Evolutionary conservation across 2,329 filamentous ascomycete genomes (phyloP).

Genomic region (Trichoderma harzianum): DNA sequence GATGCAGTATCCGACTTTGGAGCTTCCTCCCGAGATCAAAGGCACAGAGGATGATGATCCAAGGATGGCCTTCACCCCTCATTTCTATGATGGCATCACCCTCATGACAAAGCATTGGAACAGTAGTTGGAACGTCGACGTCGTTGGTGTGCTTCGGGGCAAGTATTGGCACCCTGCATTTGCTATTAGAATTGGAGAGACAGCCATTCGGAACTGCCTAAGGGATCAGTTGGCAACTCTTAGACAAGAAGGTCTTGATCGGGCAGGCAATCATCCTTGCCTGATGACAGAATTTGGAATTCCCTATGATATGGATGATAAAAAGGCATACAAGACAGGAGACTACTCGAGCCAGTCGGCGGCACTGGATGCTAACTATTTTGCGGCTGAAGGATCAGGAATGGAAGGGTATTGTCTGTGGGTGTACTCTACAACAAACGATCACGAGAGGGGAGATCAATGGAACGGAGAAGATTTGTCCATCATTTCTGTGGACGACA

Average conservation of each 20-base stretch:
- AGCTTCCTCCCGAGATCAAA: slow-evolving; percentile 85
- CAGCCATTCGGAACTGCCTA: slow-evolving; percentile 90
- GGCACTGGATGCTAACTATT: slow-evolving; percentile 95
- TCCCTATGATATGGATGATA: slow-evolving; percentile 97
- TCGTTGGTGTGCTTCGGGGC: slow-evolving; percentile 85
- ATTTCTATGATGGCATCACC: slow-evolving; percentile 96
- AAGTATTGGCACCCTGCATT: slow-evolving; percentile 86
- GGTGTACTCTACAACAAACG: slow-evolving; percentile 81
- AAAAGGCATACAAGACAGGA: slow-evolving; percentile 90
- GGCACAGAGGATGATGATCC: slow-evolving; percentile 85
- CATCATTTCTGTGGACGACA: slow-evolving; percentile 83
- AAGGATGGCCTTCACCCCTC: slow-evolving; percentile 86
- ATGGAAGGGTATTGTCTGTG: slow-evolving; percentile 87
- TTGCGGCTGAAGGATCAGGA: slow-evolving; percentile 77
- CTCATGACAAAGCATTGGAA: slow-evolving; percentile 99
- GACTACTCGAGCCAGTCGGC: slow-evolving; percentile 90
- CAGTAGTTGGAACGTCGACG: slow-evolving; percentile 92
- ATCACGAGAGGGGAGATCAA: slow-evolving; percentile 82
- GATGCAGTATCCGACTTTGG: slow-evolving; percentile 86
- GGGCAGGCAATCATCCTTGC: slow-evolving; percentile 84
- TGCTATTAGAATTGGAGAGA: slow-evolving; percentile 88
- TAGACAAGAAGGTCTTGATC: slow-evolving; percentile 79
- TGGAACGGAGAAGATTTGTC: slow-evolving; percentile 99
- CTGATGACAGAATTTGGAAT: slow-evolving; percentile 95
- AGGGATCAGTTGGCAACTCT: slow-evolving; percentile 81